These are phyloP conservation scores for Hemisphaericaspora xylanilytica DNA, from an alignment of 1,139 yeast species.

Conservation along the genomic window DNA sequence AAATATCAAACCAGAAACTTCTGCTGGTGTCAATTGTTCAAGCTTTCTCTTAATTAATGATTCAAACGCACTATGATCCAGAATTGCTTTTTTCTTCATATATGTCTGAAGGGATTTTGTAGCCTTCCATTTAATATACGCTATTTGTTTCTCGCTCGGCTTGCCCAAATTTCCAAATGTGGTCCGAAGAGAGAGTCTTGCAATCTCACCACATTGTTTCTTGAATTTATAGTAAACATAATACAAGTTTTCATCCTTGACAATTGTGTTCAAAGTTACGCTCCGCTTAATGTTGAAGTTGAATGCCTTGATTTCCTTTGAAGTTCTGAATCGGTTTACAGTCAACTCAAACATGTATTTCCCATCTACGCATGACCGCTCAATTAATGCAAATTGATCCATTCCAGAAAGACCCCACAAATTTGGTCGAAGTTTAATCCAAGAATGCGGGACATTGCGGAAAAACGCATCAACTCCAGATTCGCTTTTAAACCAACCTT, in stretches of 20 bases:
- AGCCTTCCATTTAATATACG: no score
- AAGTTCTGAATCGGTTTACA: constrained; percentile 16
- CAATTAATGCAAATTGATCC: constrained; percentile 19
- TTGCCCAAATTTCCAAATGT: neutral
- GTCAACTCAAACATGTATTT: constrained; percentile 17
- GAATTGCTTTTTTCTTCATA: no score
- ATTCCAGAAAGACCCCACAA: constrained; percentile 31
- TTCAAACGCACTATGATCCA: no score
- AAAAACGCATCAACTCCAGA: constrained; percentile 17
- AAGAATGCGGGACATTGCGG: constrained; percentile 15
- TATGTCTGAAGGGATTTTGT: neutral
- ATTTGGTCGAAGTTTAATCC: constrained; percentile 32
- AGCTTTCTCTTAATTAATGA: neutral
- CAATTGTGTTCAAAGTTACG: neutral
- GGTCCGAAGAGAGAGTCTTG: neutral
- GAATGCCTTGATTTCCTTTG: constrained; percentile 15
- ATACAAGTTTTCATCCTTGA: neutral
- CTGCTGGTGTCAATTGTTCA: neutral
- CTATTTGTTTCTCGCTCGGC: neutral
- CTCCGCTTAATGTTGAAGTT: constrained; percentile 11
- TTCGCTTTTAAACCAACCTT: constrained; percentile 13
- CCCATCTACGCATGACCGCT: constrained; percentile 11
- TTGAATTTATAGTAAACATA: neutral
- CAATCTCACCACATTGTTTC: neutral
- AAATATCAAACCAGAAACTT: neutral